Base-by-base conservation (phyloP, 1,284 basidiomycete species). In the Tilletia horrida region DNA sequence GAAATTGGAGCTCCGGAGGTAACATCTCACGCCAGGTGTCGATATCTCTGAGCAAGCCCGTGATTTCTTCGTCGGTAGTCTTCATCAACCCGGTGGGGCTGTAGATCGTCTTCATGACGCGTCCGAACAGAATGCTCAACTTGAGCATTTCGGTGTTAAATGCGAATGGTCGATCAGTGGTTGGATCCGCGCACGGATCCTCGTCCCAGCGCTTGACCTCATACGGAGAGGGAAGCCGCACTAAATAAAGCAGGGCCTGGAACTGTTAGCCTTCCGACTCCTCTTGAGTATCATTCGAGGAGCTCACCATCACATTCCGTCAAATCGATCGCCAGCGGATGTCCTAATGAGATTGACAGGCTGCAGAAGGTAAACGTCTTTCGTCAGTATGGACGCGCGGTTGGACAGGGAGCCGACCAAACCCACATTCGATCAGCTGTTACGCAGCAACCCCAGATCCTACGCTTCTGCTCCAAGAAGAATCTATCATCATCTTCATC, bases 121-220 rank as follows among this genome's bases (percentile, higher is more conserved):
- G 71, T 25, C 77, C 77, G 61, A 79, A 78, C n/a, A 79, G 71
- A 48, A 79, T 79, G 64, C 72, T 71, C 45, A 79, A 70, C 68
- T 79, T 79, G 68, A 79, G 73, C 76, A 79, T 76, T 64, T 79
- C 77, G 50, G 76, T 79, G 62, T 79, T 79, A 72, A 73, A 79
- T 4, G 73, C 74, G 42, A 79, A 79, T 1, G 76, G 76, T 11
- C 71, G 74, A 35, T 77, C 71, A 2, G 66, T 71, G 1, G 62
- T 63, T 0, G 75, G 72, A 35, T 73, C 69, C 25, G 76, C 70
- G 35, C 67, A 71, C 11, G 72, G 66, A 50, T 77, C 77, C 47
- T 43, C 68, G 21, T 70, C 66, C 18, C 72, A 76, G 31, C 76
- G 67, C n/a, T 75, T 67, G 29, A 79, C 72, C 70, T 79, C 77